Conservation (phyloP, 2,329 filamentous ascomycete species). For the Epichloe coenophiala region DNA sequence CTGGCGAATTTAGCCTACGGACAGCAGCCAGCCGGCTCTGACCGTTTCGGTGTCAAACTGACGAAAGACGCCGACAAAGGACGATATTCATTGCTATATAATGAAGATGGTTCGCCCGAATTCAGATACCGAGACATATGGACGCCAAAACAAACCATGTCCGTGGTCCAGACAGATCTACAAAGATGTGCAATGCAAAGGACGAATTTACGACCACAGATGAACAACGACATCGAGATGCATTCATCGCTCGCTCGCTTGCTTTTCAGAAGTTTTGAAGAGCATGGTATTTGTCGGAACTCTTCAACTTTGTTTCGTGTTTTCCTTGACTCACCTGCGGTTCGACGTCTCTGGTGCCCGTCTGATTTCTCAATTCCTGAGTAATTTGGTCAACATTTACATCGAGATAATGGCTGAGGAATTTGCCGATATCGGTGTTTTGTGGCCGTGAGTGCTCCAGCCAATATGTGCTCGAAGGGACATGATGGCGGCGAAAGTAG, state of each 20-base stretch:
- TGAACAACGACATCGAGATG: background rate
- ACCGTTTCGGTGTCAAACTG: too few relatives aligned
- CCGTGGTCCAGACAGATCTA: too few relatives aligned
- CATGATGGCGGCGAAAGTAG: constrained; percentile 65
- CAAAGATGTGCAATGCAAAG: too few relatives aligned
- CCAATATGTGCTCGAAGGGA: constrained; percentile 79
- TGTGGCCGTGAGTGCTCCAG: constrained; percentile 93
- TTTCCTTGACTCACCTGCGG: background rate
- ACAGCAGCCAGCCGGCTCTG: too few relatives aligned
- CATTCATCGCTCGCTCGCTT: background rate
- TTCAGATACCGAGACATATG: too few relatives aligned
- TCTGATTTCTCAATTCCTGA: constrained; percentile 52
- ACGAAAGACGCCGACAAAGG: too few relatives aligned
- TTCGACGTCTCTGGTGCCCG: constrained; percentile 8
- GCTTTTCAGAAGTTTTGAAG: background rate
- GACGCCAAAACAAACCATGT: too few relatives aligned
- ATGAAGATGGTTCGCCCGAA: too few relatives aligned
- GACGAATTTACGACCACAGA: too few relatives aligned
- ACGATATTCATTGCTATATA: too few relatives aligned
- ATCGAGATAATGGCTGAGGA: constrained; percentile 64
- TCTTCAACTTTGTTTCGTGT: background rate
- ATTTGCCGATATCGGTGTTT: constrained; percentile 83
- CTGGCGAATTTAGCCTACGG: too few relatives aligned
- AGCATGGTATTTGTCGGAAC: constrained; percentile 1
- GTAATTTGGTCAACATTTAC: constrained; percentile 72